Percentiles rank a stretch among this genome's conserved stretches.
Conservation (phyloP, 352 stramenopile genomes). For the Globisporangium echinulatum region DNA sequence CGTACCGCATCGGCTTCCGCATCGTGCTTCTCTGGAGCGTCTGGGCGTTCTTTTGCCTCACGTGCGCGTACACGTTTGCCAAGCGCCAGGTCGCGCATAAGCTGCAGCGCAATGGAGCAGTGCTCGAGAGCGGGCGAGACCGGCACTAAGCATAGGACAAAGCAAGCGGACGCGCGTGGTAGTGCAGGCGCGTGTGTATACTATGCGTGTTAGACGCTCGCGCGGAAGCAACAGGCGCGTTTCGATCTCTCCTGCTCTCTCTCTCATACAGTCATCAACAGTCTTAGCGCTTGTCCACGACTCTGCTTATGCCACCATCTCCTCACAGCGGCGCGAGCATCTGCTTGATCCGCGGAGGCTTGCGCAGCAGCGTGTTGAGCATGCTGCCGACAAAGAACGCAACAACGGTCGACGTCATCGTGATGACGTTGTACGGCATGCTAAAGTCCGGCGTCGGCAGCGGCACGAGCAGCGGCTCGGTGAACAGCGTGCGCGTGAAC, state of each 20-base stretch:
- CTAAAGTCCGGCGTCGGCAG: conserved; percentile 86
- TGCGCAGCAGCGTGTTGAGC: conserved; percentile 75
- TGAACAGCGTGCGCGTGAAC: conserved; percentile 50
- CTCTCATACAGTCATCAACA: neutral
- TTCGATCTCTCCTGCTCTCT: conserved; percentile 1
- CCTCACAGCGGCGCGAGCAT: conserved; percentile 29
- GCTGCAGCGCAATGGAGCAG: conserved; percentile 3
- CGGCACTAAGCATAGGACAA: neutral
- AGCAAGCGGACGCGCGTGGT: neutral
- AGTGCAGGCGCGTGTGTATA: conserved; percentile 5
- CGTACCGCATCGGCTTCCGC: conserved; percentile 75
- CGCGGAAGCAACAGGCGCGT: neutral
- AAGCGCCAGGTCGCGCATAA: conserved; percentile 7
- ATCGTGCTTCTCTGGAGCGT: conserved; percentile 73
- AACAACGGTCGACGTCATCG: conserved; percentile 84
- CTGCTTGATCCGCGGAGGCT: conserved; percentile 59
- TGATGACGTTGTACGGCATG: conserved; percentile 91
- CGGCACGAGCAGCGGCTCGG: conserved; percentile 73
- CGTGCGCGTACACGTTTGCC: conserved; percentile 19
- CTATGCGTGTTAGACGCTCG: neutral
- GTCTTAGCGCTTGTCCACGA: neutral
- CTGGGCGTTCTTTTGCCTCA: conserved; percentile 70
- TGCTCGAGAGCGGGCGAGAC: conserved; percentile 6
- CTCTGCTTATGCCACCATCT: neutral
- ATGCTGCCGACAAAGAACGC: conserved; percentile 83